Conservation (phyloP, 2,329 filamentous ascomycete species). For the Ophiosphaerella herpotricha region DNA sequence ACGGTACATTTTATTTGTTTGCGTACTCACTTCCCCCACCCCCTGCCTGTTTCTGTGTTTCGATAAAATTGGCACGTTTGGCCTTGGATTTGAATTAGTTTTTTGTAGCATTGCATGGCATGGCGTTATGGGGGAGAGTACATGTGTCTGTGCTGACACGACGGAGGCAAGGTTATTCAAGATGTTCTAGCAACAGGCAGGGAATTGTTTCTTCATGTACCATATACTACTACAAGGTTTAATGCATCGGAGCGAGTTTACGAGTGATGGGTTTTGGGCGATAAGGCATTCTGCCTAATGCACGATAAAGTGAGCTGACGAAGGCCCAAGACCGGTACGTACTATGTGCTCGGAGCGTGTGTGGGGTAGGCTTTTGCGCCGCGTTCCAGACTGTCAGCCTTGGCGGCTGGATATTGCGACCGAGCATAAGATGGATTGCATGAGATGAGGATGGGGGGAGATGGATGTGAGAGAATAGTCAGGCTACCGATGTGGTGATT, state of each 20-base stretch:
- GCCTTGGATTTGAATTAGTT: conserved; percentile 2
- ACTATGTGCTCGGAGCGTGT: background rate
- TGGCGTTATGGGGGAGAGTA: background rate
- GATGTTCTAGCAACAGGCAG: background rate
- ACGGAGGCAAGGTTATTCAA: background rate
- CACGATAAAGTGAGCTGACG: too few relatives aligned
- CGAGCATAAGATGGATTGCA: too few relatives aligned
- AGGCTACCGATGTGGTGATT: too few relatives aligned
- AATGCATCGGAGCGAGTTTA: background rate
- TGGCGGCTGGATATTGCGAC: background rate
- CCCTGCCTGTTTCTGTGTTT: conserved; percentile 2
- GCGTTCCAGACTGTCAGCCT: background rate
- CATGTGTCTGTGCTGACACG: too few relatives aligned
- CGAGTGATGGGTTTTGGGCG: background rate
- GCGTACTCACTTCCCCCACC: background rate
- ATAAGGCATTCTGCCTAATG: too few relatives aligned
- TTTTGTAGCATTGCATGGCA: conserved; percentile 5
- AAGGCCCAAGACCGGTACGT: too few relatives aligned
- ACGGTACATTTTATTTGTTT: background rate
- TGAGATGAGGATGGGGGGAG: too few relatives aligned
- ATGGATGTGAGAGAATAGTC: too few relatives aligned
- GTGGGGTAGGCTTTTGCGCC: background rate
- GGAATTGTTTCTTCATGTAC: background rate
- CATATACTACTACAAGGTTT: background rate
- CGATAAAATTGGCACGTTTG: conserved; percentile 18